Evolutionary conservation across 805 yeast genomes (phyloP).

Genomic region (Ogataea sp.): DNA sequence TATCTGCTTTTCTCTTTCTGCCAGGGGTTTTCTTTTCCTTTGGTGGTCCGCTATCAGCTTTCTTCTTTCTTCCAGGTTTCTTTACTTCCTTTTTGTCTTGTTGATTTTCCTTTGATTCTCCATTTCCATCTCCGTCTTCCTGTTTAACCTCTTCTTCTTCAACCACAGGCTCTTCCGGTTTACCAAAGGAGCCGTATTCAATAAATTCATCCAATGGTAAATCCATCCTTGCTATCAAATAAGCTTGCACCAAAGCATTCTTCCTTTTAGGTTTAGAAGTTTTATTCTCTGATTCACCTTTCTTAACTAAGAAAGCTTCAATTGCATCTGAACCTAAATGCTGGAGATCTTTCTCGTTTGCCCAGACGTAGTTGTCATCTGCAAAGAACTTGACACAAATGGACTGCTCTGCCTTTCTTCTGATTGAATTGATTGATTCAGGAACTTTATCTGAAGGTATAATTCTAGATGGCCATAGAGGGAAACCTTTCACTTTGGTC

Average conservation of each 20-base stretch:
- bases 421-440: conserved; percentile 37
- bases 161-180: conserved; percentile 15
- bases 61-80: not conserved
- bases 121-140: conserved; percentile 9
- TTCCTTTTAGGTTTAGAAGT: conserved; percentile 26
- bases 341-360: conserved; percentile 42
- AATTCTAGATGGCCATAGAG: conserved; percentile 89
- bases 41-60: not conserved
- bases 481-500: conserved; percentile 80
- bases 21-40: conserved; percentile 7
- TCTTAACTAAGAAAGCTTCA: conserved; percentile 18
- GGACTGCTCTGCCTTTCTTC: conserved; percentile 16
- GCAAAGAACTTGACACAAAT: conserved; percentile 60
- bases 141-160: conserved; percentile 1
- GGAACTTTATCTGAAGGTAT: conserved; percentile 57
- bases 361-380: conserved; percentile 71
- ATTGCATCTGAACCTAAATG: conserved; percentile 35
- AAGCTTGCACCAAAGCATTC: conserved; percentile 21
- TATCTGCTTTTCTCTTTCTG: not conserved
- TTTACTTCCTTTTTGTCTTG: not conserved
- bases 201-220: conserved; percentile 43
- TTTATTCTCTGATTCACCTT: conserved; percentile 11
- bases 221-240: conserved; percentile 16
- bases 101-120: conserved; percentile 1
- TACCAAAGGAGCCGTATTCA: conserved; percentile 33